Conservation (phyloP, 495 filamentous ascomycete genomes). For the Xylaria cubensis region DNA sequence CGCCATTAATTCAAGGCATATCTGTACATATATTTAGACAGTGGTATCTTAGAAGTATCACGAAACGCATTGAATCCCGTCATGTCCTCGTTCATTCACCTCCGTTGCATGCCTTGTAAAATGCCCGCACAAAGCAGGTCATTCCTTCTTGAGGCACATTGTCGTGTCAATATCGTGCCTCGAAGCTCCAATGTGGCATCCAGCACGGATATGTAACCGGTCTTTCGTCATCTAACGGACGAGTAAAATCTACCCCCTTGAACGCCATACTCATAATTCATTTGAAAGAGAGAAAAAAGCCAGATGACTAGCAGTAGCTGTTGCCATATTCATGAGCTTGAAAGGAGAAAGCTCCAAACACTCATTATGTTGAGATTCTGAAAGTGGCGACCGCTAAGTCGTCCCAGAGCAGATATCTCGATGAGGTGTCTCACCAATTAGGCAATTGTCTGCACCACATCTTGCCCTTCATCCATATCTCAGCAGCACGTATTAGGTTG, state of each 20-base stretch:
- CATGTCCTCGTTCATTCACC: background rate
- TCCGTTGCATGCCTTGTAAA: background rate
- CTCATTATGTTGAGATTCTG: background rate
- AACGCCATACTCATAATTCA: conserved; percentile 14
- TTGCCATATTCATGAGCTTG: background rate
- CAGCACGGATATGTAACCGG: background rate
- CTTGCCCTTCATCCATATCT: background rate
- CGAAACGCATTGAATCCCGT: conserved; percentile 5
- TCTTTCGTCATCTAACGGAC: background rate
- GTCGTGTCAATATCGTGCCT: background rate
- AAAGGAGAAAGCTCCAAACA: background rate
- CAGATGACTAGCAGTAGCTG: no score
- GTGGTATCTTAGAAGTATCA: conserved; percentile 32
- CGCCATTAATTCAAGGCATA: conserved; percentile 17
- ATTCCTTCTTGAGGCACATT: background rate
- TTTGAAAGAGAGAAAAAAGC: background rate
- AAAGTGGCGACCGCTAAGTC: background rate
- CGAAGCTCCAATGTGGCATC: background rate
- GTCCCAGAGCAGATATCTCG: background rate
- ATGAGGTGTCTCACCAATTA: background rate
- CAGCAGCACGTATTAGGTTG: conserved; percentile 40
- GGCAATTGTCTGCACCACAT: background rate
- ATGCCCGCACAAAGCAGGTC: background rate
- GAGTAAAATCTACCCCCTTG: background rate
- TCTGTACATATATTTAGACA: conserved; percentile 43